Percentiles rank a stretch among this genome's conserved stretches.
These are phyloP conservation scores for Rhizopogon roseolus DNA, from an alignment of 768 basidiomycete species.

Conservation along the genomic window DNA sequence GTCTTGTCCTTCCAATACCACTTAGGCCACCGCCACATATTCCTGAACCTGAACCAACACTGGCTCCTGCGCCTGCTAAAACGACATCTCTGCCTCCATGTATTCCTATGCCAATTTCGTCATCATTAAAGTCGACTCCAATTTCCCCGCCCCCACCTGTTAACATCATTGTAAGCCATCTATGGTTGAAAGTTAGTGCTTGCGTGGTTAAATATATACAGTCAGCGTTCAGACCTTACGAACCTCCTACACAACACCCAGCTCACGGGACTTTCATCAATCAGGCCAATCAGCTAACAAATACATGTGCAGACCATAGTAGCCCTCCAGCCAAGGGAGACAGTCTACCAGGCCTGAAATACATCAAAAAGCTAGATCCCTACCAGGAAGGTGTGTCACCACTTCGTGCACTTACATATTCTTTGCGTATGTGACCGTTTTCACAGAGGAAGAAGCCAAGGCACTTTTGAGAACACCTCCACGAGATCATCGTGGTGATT, in stretches of 20 bases:
- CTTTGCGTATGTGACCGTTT: background rate
- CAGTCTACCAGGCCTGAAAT: constrained; percentile 3
- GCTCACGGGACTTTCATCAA: constrained; percentile 9
- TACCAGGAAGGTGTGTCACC: constrained; percentile 19
- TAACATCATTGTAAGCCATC: background rate
- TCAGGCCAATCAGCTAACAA: background rate
- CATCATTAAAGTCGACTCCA: too few relatives aligned
- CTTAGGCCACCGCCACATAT: background rate
- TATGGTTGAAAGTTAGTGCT: background rate
- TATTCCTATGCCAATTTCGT: background rate
- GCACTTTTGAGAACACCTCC: constrained; percentile 7
- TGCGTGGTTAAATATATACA: background rate
- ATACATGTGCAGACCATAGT: background rate
- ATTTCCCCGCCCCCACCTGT: background rate
- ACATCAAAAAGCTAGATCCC: constrained; percentile 23
- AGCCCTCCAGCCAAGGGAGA: background rate
- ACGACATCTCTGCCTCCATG: background rate
- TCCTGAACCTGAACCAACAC: background rate
- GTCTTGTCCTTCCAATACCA: constrained; percentile 18
- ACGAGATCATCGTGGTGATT: constrained; percentile 2
- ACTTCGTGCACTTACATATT: background rate
- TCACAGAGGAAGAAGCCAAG: constrained; percentile 20
- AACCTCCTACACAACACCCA: constrained; percentile 19
- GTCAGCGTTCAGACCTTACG: constrained; percentile 20
- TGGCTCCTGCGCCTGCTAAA: background rate